Conservation (phyloP, 352 stramenopile species). For the Pelagophyceae sp. region DNA sequence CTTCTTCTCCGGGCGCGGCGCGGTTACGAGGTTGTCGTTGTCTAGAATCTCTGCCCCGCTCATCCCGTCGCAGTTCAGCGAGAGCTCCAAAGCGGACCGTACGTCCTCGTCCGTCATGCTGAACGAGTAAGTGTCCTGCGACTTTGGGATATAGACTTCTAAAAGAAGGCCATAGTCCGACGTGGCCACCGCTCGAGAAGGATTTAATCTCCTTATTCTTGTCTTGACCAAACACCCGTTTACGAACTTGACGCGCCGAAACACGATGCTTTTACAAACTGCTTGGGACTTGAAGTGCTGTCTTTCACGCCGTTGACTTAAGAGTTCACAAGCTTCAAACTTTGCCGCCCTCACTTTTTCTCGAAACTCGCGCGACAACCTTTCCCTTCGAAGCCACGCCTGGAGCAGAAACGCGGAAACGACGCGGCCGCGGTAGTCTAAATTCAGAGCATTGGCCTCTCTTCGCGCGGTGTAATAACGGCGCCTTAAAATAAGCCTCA, state of each 20-base stretch:
- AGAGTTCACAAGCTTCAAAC: neutral
- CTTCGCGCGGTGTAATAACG: constrained; percentile 16
- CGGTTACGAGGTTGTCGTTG: constrained; percentile 22
- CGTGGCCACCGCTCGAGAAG: constrained; percentile 29
- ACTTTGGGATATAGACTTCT: constrained; percentile 35
- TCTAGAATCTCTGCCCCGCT: constrained; percentile 38
- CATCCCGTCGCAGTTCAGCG: constrained; percentile 30
- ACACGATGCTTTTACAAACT: constrained; percentile 21
- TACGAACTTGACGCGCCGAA: constrained; percentile 31
- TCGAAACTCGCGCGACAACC: neutral
- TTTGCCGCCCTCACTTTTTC: neutral
- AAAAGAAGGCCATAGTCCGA: constrained; percentile 29
- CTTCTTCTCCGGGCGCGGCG: no score
- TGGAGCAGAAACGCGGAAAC: neutral
- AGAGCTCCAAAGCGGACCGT: constrained; percentile 33
- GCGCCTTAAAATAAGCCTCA: constrained; percentile 27
- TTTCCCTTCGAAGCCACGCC: neutral
- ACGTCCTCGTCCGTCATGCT: constrained; percentile 32
- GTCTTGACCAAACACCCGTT: constrained; percentile 28
- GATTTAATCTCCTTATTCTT: constrained; percentile 30
- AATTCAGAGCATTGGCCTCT: neutral
- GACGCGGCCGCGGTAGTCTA: neutral
- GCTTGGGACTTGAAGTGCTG: neutral
- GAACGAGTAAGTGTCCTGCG: constrained; percentile 36
- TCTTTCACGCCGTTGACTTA: neutral